A percentile compares a stretch with the other conserved stretches of the same genome.
These are phyloP conservation scores for Sarocladiaceae sp. DNA, from an alignment of 2,329 filamentous ascomycete genomes.

Conservation along the genomic window DNA sequence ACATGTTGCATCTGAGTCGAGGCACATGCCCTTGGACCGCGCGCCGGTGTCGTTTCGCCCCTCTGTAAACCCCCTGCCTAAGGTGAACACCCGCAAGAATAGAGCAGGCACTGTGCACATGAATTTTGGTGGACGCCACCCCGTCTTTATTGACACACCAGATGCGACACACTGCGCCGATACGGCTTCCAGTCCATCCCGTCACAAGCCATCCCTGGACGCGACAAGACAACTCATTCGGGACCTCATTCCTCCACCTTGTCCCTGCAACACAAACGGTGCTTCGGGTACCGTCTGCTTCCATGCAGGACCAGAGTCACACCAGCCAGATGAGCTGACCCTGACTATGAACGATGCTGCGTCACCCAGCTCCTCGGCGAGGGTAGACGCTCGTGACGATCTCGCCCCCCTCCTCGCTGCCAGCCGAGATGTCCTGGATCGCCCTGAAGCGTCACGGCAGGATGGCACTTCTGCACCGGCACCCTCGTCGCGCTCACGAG, in stretches of 20 bases:
- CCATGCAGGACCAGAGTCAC: slow-evolving; percentile 24
- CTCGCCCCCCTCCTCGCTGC: background rate
- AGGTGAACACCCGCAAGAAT: no score
- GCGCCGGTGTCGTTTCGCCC: no score
- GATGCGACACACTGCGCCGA: background rate
- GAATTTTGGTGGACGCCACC: no score
- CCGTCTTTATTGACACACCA: no score
- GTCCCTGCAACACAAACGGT: slow-evolving; percentile 6
- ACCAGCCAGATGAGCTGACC: slow-evolving; percentile 27
- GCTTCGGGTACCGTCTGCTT: slow-evolving; percentile 19
- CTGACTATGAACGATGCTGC: slow-evolving; percentile 50
- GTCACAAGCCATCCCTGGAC: background rate
- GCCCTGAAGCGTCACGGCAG: background rate
- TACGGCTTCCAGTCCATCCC: background rate
- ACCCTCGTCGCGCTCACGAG: slow-evolving; percentile 19
- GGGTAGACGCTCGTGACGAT: slow-evolving; percentile 15
- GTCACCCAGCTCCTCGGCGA: slow-evolving; percentile 36
- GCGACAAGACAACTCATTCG: background rate
- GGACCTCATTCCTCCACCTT: background rate
- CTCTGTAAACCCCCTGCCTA: no score
- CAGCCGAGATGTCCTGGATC: background rate
- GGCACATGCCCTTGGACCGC: no score
- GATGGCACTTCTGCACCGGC: slow-evolving; percentile 13
- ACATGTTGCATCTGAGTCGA: no score
- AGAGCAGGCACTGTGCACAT: no score